phyloP scores from a whole-genome alignment of 2,329 filamentous ascomycete genomes.

The Ophiostoma quercus region DNA sequence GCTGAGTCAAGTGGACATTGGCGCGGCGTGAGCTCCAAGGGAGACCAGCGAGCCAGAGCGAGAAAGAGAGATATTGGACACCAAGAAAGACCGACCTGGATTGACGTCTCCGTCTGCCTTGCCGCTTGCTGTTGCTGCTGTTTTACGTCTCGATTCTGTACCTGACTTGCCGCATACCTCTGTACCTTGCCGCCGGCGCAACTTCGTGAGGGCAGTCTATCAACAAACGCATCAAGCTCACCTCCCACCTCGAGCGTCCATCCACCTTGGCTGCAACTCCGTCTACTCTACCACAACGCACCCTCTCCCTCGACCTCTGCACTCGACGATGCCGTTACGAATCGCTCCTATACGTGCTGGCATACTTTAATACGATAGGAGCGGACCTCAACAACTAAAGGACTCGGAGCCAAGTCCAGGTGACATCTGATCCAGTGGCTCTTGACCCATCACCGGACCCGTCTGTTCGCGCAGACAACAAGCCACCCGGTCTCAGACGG shows the following conservation, averaged over 20 bases:
- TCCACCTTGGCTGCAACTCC: slow-evolving; percentile 6
- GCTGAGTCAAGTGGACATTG: slow-evolving; percentile 21
- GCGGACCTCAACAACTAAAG: not conserved
- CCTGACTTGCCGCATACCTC: not conserved
- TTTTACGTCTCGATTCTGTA: not conserved
- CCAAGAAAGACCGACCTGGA: not conserved
- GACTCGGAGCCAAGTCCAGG: not conserved
- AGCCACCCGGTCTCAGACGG: not conserved
- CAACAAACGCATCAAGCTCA: not conserved
- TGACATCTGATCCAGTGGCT: not conserved
- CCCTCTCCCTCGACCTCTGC: not conserved
- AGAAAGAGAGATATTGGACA: slow-evolving; percentile 1
- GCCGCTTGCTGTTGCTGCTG: not conserved
- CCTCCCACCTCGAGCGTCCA: not conserved
- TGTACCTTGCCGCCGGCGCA: not conserved
- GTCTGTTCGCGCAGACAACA: not conserved
- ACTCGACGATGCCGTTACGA: slow-evolving; percentile 6
- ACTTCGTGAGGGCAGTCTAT: not conserved
- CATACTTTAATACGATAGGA: not conserved
- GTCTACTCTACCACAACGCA: not conserved
- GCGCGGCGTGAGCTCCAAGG: not conserved
- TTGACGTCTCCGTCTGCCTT: not conserved
- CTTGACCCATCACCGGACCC: not conserved
- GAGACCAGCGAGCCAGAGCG: not conserved
- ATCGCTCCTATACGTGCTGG: slow-evolving; percentile 7